Conservation (phyloP, 129 eudicot species). For the Erigeron canadensis region DNA sequence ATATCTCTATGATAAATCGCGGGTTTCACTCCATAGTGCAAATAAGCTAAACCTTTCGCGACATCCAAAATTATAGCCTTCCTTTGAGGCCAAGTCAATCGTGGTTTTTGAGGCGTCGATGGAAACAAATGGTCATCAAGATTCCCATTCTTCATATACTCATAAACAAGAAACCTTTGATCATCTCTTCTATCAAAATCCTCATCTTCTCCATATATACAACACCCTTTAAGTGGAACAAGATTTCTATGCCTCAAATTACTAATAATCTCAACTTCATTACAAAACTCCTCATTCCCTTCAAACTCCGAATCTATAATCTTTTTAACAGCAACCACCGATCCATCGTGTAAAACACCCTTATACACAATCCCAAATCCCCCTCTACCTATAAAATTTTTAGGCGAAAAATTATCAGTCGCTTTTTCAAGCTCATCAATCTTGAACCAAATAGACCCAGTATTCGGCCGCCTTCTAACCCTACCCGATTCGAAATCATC, state of each 20-base stretch:
- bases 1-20: conserved; percentile 76
- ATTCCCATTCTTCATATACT: conserved; percentile 79
- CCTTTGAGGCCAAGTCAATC: conserved; percentile 77
- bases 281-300: conserved; percentile 65
- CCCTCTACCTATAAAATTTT: conserved; percentile 75
- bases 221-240: conserved; percentile 77
- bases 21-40: conserved; percentile 82
- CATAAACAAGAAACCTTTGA: conserved; percentile 67
- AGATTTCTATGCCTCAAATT: conserved; percentile 72
- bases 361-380: conserved; percentile 80
- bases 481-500: conserved; percentile 55
- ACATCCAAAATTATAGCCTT: conserved; percentile 69
- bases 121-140: conserved; percentile 76
- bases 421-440: conserved; percentile 73
- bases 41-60: conserved; percentile 70
- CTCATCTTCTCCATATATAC: conserved; percentile 56
- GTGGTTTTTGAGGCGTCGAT: conserved; percentile 25
- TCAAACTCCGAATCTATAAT: conserved; percentile 58
- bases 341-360: conserved; percentile 58
- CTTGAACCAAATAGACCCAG: conserved; percentile 71
- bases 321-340: conserved; percentile 72
- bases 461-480: conserved; percentile 62
- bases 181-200: conserved; percentile 39
- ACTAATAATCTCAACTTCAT: conserved; percentile 83
- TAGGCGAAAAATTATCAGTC: conserved; percentile 57